These are phyloP conservation scores for Galeopsis tetrahit DNA, from an alignment of 257 asterid species.

Conservation along the genomic window DNA sequence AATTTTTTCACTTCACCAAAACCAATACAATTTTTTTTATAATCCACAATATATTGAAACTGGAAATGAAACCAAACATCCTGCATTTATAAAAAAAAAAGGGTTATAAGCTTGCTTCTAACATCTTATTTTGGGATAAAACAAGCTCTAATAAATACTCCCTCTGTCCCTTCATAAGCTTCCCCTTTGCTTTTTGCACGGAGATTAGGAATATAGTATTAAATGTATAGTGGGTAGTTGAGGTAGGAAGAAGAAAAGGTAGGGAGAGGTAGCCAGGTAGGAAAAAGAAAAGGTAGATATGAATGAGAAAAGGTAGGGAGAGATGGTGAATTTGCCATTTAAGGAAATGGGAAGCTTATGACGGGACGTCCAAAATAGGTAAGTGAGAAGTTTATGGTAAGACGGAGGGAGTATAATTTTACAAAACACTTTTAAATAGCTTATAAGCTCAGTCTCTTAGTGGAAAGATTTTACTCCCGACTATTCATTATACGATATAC, in stretches of 20 bases:
- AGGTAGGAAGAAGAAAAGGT: too few species aligned
- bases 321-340: too few species aligned
- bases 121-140: neutral
- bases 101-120: neutral
- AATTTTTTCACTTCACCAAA: neutral
- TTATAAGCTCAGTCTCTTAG: neutral
- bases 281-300: too few species aligned
- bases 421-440: neutral
- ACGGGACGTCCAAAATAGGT: too few species aligned
- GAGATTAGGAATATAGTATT: too few species aligned
- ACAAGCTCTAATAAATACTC: neutral
- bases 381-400: too few species aligned
- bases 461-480: neutral
- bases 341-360: too few species aligned
- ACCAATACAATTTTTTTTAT: neutral
- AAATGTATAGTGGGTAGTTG: too few species aligned
- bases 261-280: too few species aligned
- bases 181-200: too few species aligned
- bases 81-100: neutral
- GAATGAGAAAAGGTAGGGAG: too few species aligned
- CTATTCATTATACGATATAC: conserved; percentile 4
- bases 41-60: neutral
- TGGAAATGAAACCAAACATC: neutral
- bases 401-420: neutral
- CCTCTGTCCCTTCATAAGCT: too few species aligned